Conservation (phyloP, 495 filamentous ascomycete genomes). For the Aspergillus ellipticus region DNA sequence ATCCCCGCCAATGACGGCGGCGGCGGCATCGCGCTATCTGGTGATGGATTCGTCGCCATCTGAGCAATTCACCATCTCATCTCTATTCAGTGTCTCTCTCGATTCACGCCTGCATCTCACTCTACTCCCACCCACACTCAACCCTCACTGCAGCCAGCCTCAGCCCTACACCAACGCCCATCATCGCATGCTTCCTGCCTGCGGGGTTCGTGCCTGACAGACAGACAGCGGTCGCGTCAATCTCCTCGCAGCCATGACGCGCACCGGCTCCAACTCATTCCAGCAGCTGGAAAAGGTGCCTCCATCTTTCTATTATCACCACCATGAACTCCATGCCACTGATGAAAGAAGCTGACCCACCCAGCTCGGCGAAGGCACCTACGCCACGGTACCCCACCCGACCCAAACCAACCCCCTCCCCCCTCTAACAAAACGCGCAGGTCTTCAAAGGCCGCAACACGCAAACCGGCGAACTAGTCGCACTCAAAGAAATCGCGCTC, state of each 20-base stretch:
- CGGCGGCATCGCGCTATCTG: background rate
- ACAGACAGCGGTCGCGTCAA: background rate
- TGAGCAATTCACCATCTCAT: too few relatives aligned
- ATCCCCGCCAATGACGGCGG: background rate
- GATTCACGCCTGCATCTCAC: too few relatives aligned
- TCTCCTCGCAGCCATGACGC: background rate
- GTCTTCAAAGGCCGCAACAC: slow-evolving; percentile 98
- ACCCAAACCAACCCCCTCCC: slow-evolving; percentile 7
- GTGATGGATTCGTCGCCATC: too few relatives aligned
- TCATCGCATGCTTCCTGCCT: background rate
- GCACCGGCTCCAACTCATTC: slow-evolving; percentile 70
- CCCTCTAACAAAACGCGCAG: slow-evolving; percentile 40
- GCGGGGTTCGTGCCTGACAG: background rate
- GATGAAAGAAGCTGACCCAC: too few relatives aligned
- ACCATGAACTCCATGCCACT: background rate
- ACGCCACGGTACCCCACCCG: slow-evolving; percentile 72
- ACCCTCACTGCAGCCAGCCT: too few relatives aligned
- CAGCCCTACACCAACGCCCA: too few relatives aligned
- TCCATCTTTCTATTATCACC: background rate
- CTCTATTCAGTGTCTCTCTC: too few relatives aligned
- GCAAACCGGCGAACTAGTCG: slow-evolving; percentile 91
- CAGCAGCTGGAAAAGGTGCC: slow-evolving; percentile 89
- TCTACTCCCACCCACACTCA: too few relatives aligned
- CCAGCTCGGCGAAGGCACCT: slow-evolving; percentile 92
- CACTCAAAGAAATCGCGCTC: slow-evolving; percentile 96